A percentile compares a stretch with the other conserved stretches of the same genome.
Conservation (phyloP, 805 yeast species). For the Cyberlindnera veronae region DNA sequence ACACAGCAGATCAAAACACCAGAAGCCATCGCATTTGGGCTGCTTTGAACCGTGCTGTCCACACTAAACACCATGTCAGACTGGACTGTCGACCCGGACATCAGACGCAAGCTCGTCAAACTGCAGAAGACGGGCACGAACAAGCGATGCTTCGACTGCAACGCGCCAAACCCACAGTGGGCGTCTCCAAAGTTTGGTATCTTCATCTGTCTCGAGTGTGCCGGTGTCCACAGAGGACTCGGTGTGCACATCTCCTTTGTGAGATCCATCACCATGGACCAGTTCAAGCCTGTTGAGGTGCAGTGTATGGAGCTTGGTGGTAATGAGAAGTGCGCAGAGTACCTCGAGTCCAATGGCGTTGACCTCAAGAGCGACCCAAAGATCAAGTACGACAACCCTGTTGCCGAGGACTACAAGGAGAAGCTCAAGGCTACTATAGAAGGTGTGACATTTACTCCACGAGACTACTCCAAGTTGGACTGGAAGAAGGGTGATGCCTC, state of each 20-base stretch:
- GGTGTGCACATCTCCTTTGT: constrained; percentile 98
- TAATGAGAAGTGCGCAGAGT: constrained; percentile 67
- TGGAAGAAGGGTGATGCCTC: constrained; percentile 19
- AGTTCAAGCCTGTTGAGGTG: constrained; percentile 90
- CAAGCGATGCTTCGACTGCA: constrained; percentile 90
- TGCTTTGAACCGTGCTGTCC: too few relatives aligned
- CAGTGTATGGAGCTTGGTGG: constrained; percentile 93
- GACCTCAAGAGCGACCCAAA: constrained; percentile 61
- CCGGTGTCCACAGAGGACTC: constrained; percentile 91
- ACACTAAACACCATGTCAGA: constrained; percentile 30
- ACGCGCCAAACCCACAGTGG: constrained; percentile 98
- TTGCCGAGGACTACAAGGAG: constrained; percentile 93
- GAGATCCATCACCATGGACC: constrained; percentile 97
- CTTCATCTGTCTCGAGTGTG: constrained; percentile 96
- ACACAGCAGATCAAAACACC: background rate
- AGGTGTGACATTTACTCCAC: constrained; percentile 59
- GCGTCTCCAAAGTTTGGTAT: constrained; percentile 98
- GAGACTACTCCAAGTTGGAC: constrained; percentile 48
- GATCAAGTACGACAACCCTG: constrained; percentile 78
- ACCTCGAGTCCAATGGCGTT: constrained; percentile 69
- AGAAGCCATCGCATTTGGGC: too few relatives aligned
- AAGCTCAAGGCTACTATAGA: constrained; percentile 71
- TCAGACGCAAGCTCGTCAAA: constrained; percentile 71
- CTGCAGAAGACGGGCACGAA: constrained; percentile 81
- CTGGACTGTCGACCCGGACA: constrained; percentile 93